Evolutionary conservation across 2,329 filamentous ascomycete species (phyloP).

Genomic region (Apiospora rasikravindrae): DNA sequence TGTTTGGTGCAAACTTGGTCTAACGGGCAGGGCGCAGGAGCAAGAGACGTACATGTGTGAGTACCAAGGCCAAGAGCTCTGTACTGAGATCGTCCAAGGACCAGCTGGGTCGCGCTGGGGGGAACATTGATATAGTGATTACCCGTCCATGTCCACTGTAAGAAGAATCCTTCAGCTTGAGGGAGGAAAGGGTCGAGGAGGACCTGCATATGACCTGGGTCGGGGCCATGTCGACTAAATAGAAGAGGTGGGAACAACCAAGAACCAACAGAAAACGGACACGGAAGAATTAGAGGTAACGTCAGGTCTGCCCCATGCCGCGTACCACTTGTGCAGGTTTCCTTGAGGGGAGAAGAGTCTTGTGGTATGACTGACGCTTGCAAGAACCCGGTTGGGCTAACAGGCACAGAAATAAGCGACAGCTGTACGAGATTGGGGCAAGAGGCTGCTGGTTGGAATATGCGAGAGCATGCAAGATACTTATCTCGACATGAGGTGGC

Average conservation of each 20-base stretch:
- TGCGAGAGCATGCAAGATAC: conserved; percentile 9
- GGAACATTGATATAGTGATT: conserved; percentile 24
- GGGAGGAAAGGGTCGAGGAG: conserved; percentile 25
- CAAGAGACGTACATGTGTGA: conserved; percentile 43
- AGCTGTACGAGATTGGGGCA: conserved; percentile 5
- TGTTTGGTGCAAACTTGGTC: not conserved
- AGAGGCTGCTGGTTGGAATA: not conserved
- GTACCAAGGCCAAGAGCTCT: conserved; percentile 49
- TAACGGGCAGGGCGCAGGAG: not conserved
- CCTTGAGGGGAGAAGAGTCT: not conserved
- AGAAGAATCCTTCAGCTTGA: conserved; percentile 15
- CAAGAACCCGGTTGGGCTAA: not conserved
- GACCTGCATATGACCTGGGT: conserved; percentile 22
- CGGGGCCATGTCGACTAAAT: conserved; percentile 19
- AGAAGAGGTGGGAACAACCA: not conserved
- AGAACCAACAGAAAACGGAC: not conserved
- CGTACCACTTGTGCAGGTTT: not conserved
- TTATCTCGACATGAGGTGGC: not conserved
- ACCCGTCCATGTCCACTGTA: conserved; percentile 24
- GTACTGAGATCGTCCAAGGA: conserved; percentile 46
- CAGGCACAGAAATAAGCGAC: not conserved
- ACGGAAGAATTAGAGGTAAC: not conserved
- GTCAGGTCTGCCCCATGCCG: not conserved
- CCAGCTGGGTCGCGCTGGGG: conserved; percentile 27
- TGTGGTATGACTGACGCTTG: not conserved